phyloP scores from a whole-genome alignment of 306 rosid species.

The Glycine soja region DNA sequence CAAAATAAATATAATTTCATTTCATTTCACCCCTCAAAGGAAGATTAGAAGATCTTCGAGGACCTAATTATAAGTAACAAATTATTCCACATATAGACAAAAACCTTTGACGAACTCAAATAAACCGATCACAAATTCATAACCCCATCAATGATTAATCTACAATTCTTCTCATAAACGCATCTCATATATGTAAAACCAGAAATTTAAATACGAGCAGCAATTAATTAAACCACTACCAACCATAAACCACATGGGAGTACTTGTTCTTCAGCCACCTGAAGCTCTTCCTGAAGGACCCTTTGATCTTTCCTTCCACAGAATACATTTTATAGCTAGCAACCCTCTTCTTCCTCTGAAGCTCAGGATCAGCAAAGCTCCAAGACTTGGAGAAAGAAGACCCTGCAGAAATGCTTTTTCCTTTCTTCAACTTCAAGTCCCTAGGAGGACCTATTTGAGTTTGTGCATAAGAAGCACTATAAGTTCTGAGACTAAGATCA shows the following conservation, averaged over 20 bases:
- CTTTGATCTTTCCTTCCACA: constrained; percentile 87
- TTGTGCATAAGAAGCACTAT: constrained; percentile 65
- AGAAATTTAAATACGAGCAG: constrained; percentile 27
- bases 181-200: constrained; percentile 2
- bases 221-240: constrained; percentile 54
- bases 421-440: constrained; percentile 70
- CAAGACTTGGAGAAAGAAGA: constrained; percentile 66
- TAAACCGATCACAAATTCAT: constrained; percentile 35
- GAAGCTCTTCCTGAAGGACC: constrained; percentile 84
- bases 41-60: neutral
- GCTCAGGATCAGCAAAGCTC: constrained; percentile 73
- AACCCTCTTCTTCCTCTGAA: constrained; percentile 91
- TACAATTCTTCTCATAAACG: constrained; percentile 34
- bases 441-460: constrained; percentile 52
- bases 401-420: constrained; percentile 61
- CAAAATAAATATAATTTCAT: constrained; percentile 32
- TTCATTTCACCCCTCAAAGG: neutral
- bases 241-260: constrained; percentile 73
- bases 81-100: constrained; percentile 10
- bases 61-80: constrained; percentile 11
- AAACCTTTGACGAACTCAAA: constrained; percentile 1
- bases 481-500: constrained; percentile 65
- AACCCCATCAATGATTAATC: constrained; percentile 41
- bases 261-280: constrained; percentile 90
- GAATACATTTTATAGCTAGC: constrained; percentile 90